phyloP scores from a whole-genome alignment of 2,329 filamentous ascomycete species.

The Ophioceras dolichostomum region DNA sequence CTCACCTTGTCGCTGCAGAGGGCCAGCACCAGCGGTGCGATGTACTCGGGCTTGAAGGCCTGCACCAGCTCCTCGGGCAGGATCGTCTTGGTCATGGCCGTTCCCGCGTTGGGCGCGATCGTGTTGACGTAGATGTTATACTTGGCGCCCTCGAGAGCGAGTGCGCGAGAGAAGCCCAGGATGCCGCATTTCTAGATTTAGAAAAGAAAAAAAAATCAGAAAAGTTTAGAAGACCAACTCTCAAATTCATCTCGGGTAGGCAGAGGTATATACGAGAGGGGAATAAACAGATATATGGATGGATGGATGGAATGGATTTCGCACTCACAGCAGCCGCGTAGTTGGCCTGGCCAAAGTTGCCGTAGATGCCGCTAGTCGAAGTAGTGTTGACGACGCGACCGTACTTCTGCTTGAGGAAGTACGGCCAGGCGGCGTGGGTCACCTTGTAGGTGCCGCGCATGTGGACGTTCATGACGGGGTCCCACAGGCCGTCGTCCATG shows the following conservation, averaged over 20 bases:
- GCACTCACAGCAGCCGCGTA: conserved; percentile 75
- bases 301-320: too few relatives aligned
- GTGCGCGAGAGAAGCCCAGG: conserved; percentile 83
- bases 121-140: conserved; percentile 99
- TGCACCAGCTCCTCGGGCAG: conserved; percentile 96
- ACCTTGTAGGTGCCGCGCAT: conserved; percentile 91
- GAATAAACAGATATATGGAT: too few relatives aligned
- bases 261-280: too few relatives aligned
- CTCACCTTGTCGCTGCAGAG: conserved; percentile 80
- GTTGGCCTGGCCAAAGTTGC: conserved; percentile 98
- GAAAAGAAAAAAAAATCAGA: too few relatives aligned
- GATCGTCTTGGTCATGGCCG: conserved; percentile 85
- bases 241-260: too few relatives aligned
- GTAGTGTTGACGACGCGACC: conserved; percentile 95
- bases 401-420: conserved; percentile 98
- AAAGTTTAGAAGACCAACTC: too few relatives aligned
- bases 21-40: conserved; percentile 82
- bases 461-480: conserved; percentile 85
- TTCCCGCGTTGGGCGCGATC: conserved; percentile 94
- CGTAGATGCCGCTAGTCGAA: conserved; percentile 94
- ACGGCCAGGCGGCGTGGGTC: conserved; percentile 94
- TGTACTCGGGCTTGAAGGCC: conserved; percentile 98
- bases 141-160: conserved; percentile 87
- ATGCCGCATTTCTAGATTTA: conserved; percentile 84
- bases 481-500: conserved; percentile 93